Evolutionary conservation across 2,329 filamentous ascomycete genomes (phyloP).

Genomic region (Neobulgaria alba): DNA sequence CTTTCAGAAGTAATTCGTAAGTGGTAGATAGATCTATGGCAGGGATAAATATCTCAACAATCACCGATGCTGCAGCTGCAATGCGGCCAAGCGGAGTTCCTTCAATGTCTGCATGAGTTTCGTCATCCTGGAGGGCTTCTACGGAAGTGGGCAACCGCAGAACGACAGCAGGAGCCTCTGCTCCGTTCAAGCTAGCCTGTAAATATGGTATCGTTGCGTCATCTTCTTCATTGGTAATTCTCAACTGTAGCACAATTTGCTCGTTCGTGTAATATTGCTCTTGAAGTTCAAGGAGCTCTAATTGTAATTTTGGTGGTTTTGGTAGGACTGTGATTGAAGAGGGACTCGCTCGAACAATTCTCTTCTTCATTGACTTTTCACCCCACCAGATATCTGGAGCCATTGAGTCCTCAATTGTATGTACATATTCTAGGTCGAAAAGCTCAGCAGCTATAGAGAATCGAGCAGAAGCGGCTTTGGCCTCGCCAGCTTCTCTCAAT

Average conservation of each 20-base stretch:
- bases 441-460: slow-evolving; percentile 54
- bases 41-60: slow-evolving; percentile 40
- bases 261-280: slow-evolving; percentile 84
- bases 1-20: slow-evolving; percentile 63
- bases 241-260: slow-evolving; percentile 56
- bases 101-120: slow-evolving; percentile 3
- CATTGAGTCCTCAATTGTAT: slow-evolving; percentile 41
- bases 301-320: slow-evolving; percentile 83
- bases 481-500: slow-evolving; percentile 74
- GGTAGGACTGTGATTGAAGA: slow-evolving; percentile 66
- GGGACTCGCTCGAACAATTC: slow-evolving; percentile 40
- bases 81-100: slow-evolving; percentile 32
- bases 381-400: slow-evolving; percentile 43
- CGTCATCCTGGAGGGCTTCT: slow-evolving; percentile 4
- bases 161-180: slow-evolving; percentile 39
- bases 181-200: slow-evolving; percentile 58
- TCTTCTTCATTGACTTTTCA: slow-evolving; percentile 35
- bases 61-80: slow-evolving; percentile 35
- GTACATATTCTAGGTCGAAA: slow-evolving; percentile 60
- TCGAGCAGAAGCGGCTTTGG: slow-evolving; percentile 54
- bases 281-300: slow-evolving; percentile 53
- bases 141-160: slow-evolving; percentile 24
- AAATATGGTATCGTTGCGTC: slow-evolving; percentile 65
- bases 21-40: slow-evolving; percentile 42
- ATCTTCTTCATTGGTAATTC: slow-evolving; percentile 75